A percentile compares a stretch with the other conserved stretches of the same genome.
Evolutionary conservation across 2,329 filamentous ascomycete species (phyloP).

Genomic region (Aotearoamyces nothofagi): DNA sequence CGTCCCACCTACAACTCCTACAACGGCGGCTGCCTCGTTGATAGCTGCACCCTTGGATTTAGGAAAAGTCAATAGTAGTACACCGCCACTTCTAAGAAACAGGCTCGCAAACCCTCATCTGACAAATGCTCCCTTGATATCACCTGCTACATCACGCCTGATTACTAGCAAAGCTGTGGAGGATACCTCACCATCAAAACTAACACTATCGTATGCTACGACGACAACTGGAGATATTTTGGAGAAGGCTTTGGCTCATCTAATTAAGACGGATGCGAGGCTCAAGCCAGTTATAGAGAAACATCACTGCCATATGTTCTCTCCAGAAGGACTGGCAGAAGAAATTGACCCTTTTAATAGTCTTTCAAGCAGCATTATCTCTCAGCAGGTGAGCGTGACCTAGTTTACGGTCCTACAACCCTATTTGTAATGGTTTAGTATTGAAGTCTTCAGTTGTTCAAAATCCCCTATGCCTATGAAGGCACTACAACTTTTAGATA

Average conservation of each 20-base stretch:
- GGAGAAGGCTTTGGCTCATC: constrained; percentile 57
- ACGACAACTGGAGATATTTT: constrained; percentile 57
- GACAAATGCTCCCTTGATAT: constrained; percentile 58
- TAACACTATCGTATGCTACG: constrained; percentile 26
- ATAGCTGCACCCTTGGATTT: constrained; percentile 27
- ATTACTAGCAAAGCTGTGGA: constrained; percentile 34
- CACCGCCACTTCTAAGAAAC: constrained; percentile 15
- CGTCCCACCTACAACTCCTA: constrained; percentile 27
- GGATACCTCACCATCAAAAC: constrained; percentile 30
- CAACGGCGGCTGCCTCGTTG: constrained; percentile 30
- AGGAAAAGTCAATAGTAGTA: constrained; percentile 23
- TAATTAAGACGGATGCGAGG: constrained; percentile 58
- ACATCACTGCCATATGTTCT: constrained; percentile 67
- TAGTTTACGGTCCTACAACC: background rate
- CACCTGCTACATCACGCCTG: constrained; percentile 51
- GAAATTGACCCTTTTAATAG: constrained; percentile 77
- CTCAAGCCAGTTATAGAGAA: constrained; percentile 58
- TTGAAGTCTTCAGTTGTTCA: no score
- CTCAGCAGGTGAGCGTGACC: constrained; percentile 49
- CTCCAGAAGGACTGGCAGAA: constrained; percentile 67
- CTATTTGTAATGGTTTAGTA: no score
- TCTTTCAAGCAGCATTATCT: constrained; percentile 77
- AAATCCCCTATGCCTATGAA: no score
- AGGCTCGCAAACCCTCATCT: constrained; percentile 46
- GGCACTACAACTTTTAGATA: no score